These are phyloP conservation scores for Psilocybe tampanensis DNA, from an alignment of 768 basidiomycete genomes.

Conservation along the genomic window DNA sequence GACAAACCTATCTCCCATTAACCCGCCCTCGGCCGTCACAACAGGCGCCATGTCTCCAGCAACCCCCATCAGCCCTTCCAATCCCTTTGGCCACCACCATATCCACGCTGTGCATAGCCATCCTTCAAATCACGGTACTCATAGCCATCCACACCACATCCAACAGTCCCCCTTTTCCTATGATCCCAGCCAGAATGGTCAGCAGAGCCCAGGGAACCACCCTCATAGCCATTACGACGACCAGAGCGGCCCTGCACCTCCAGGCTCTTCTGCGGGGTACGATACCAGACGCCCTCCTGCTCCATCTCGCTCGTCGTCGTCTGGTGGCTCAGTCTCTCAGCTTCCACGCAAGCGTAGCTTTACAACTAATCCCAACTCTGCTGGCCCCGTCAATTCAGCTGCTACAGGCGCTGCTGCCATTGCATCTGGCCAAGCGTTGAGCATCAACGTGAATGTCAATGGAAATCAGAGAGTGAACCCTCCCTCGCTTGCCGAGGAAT, in stretches of 20 bases:
- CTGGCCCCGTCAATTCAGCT: constrained; percentile 10
- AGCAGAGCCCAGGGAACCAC: constrained; percentile 28
- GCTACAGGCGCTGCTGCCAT: not conserved
- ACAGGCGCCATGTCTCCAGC: constrained; percentile 46
- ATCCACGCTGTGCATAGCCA: constrained; percentile 15
- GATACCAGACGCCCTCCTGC: constrained; percentile 24
- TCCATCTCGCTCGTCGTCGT: constrained; percentile 44
- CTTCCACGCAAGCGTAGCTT: constrained; percentile 73
- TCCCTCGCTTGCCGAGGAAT: constrained; percentile 40
- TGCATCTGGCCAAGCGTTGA: constrained; percentile 5
- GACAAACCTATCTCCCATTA: constrained; percentile 65
- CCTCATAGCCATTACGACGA: constrained; percentile 26
- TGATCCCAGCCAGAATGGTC: constrained; percentile 35
- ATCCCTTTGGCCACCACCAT: constrained; percentile 42
- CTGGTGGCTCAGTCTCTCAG: constrained; percentile 53
- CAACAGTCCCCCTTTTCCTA: constrained; percentile 55
- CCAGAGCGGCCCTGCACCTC: constrained; percentile 22
- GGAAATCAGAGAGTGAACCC: constrained; percentile 1
- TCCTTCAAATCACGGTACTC: constrained; percentile 14
- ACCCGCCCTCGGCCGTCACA: constrained; percentile 31
- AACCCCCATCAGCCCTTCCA: constrained; percentile 63
- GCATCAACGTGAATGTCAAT: constrained; percentile 20
- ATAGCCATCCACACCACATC: constrained; percentile 37
- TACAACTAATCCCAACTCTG: constrained; percentile 46
- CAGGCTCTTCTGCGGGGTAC: constrained; percentile 28